These are phyloP conservation scores for Azolla pinnata DNA, from an alignment of 75 land plant species.

Conservation along the genomic window DNA sequence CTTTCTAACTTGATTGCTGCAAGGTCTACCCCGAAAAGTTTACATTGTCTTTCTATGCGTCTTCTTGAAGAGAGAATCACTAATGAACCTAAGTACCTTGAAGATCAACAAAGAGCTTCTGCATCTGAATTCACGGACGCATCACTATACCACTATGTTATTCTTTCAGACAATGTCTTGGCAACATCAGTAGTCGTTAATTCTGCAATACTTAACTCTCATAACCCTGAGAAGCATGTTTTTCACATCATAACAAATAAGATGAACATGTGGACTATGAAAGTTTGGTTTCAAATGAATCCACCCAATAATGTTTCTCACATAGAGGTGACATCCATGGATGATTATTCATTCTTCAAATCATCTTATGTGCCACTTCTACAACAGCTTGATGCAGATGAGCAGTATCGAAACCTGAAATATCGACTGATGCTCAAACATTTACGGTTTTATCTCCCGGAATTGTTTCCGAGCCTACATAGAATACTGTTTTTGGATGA, in stretches of 20 bases:
- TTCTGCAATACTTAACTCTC: constrained; percentile 8
- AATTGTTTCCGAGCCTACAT: constrained; percentile 24
- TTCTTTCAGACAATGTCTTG: constrained; percentile 32
- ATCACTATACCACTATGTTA: constrained; percentile 23
- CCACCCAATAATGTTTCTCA: constrained; percentile 26
- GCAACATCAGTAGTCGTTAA: constrained; percentile 33
- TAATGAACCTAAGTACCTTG: constrained; percentile 44
- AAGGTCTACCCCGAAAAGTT: constrained; percentile 8
- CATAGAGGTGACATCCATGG: constrained; percentile 28
- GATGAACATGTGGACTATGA: constrained; percentile 30
- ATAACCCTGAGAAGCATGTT: constrained; percentile 29
- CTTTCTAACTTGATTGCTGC: constrained; percentile 14
- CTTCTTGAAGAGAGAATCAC: constrained; percentile 25
- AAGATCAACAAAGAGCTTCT: constrained; percentile 8
- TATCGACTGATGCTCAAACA: constrained; percentile 35
- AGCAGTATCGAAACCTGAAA: constrained; percentile 31
- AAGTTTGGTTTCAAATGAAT: constrained; percentile 17
- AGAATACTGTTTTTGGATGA: constrained; percentile 31
- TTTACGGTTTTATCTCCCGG: constrained; percentile 25
- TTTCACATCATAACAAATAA: constrained; percentile 27
- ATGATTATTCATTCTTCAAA: constrained; percentile 28
- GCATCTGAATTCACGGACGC: constrained; percentile 29
- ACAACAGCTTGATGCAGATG: constrained; percentile 22
- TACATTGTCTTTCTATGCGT: constrained; percentile 1
- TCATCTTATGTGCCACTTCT: constrained; percentile 29